Base-by-base conservation (phyloP, 2,329 filamentous ascomycete species). In the Daldinia sp. region DNA sequence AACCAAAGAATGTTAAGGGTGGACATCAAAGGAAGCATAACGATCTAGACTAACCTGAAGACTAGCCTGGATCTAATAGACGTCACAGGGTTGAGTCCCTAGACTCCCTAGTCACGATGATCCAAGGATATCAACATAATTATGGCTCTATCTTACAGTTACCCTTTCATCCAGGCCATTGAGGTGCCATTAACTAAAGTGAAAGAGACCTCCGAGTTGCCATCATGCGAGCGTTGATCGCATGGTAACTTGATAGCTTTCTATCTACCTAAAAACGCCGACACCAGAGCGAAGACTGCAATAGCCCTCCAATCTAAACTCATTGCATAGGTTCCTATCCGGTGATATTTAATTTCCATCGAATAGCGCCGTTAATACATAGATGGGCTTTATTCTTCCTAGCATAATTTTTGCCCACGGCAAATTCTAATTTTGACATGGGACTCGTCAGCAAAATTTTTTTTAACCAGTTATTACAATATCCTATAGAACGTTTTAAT, bases 391-490 rank as follows among this genome's bases (percentile, higher is more conserved):
- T 15, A n/a, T 10, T 8, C 39, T 27, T 15, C 39, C 21, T 45
- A 45, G 39, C 39, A 8, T 13, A 45, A 45, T 13, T 17, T 15
- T 15, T 27, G 11, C 13, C 19, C 21, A 23, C 21, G 21, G 21
- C 27, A 27, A 23, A n/a, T 45, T 65, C 62, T 65, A 65, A 62
- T 41, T 53, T 61, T 53, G 53, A 49, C 53, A 9, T 34, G 37
- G 34, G 10, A 35, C 23, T 37, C 5, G 60, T 58, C 60, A 58
- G 54, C 54, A 25, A n/a, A n/a, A n/a, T n/a, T n/a, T n/a, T 27
- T 27, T 43, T 27, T 13, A n/a, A n/a, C 39, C 11, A 45, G 19
- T 45, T 27, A 30, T 13, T 45, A 53, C 56, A 45, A 27, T 43
- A 37, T 49, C 32, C 49, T 50, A 49, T 45, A 53, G 55, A 45